These are phyloP conservation scores for Paramecium sonneborni DNA, from an alignment of 73 alveolate genomes.

Conservation along the genomic window DNA sequence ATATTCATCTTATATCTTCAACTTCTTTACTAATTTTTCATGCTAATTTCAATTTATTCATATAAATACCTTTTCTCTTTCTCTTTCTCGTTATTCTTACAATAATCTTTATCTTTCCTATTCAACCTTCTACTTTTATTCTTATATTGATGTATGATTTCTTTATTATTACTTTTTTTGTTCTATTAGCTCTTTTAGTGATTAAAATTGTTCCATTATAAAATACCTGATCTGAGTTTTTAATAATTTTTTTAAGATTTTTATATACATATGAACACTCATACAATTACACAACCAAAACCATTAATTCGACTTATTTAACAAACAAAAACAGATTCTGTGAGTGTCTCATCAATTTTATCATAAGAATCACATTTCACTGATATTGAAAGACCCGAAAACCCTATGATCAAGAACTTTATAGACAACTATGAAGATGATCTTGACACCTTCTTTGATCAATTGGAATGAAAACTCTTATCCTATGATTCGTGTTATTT, in stretches of 20 bases:
- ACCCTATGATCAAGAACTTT: constrained; percentile 32
- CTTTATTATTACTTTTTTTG: neutral
- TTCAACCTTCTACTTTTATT: neutral
- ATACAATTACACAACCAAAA: constrained; percentile 15
- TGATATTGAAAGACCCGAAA: constrained; percentile 25
- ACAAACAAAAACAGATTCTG: neutral
- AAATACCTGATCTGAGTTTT: constrained; percentile 30
- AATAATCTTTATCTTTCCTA: neutral
- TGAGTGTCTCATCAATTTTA: neutral
- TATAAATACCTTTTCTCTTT: neutral
- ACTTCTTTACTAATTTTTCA: constrained; percentile 21
- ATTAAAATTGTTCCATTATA: neutral
- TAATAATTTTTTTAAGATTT: constrained; percentile 48
- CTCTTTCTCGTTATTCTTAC: neutral
- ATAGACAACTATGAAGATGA: constrained; percentile 15
- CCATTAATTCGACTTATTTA: neutral
- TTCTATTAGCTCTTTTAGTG: neutral
- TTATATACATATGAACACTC: constrained; percentile 26
- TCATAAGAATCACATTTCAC: neutral
- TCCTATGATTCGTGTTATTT: neutral
- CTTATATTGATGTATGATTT: neutral
- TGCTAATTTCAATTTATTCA: neutral
- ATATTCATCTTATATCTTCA: constrained; percentile 11
- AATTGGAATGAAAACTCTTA: constrained; percentile 12
- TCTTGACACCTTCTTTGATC: constrained; percentile 30